Evolutionary conservation across 805 yeast genomes (phyloP).

Genomic region (Ogataea ganodermae): DNA sequence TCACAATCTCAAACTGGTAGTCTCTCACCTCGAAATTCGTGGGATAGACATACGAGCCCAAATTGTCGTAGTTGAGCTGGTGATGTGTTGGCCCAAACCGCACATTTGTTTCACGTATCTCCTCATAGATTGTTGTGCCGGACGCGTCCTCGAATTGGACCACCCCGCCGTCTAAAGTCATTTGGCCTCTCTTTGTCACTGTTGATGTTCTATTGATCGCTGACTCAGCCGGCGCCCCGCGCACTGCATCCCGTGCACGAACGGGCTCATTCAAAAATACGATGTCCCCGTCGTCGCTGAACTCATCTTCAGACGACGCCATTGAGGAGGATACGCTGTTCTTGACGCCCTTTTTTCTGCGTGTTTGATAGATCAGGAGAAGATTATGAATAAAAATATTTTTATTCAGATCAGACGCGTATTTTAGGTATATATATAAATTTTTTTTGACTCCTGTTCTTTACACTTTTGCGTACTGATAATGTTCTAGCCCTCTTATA

Average conservation of each 20-base stretch:
- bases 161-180: constrained; percentile 28
- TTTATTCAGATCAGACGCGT: constrained; percentile 14
- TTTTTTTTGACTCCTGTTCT: neutral
- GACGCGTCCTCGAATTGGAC: constrained; percentile 16
- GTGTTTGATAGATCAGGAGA: no score
- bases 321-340: neutral
- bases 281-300: constrained; percentile 29
- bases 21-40: constrained; percentile 82
- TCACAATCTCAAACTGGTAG: constrained; percentile 82
- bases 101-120: constrained; percentile 27
- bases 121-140: constrained; percentile 28
- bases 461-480: neutral
- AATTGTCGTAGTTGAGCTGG: constrained; percentile 40
- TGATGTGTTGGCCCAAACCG: constrained; percentile 50
- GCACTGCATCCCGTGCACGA: neutral
- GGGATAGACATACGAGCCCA: constrained; percentile 72
- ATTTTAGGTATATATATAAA: neutral
- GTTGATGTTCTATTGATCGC: constrained; percentile 25
- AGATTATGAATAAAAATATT: no score
- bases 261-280: constrained; percentile 15
- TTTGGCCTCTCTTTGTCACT: constrained; percentile 24
- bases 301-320: constrained; percentile 25
- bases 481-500: neutral
- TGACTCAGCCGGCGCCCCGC: neutral
- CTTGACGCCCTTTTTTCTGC: no score